phyloP scores from a whole-genome alignment of 2,329 filamentous ascomycete species.

The Metarhizium robertsii region DNA sequence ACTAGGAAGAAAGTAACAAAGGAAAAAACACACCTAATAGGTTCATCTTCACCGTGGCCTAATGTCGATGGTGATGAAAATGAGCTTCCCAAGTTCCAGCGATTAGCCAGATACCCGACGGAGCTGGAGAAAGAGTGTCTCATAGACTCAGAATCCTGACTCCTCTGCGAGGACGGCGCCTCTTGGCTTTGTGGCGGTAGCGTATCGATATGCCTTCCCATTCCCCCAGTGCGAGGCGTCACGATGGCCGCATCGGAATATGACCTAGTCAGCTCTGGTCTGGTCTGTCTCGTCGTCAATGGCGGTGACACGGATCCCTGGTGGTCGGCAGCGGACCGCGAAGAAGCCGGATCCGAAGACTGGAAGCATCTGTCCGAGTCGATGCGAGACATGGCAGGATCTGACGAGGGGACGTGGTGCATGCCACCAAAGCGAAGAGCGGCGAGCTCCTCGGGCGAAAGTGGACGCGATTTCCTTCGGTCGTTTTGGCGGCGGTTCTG shows the following conservation, averaged over 20 bases:
- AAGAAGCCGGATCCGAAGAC: conserved; percentile 17
- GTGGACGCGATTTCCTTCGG: conserved; percentile 75
- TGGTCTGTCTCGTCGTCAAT: background rate
- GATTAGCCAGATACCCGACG: conserved; percentile 43
- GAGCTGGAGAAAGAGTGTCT: conserved; percentile 34
- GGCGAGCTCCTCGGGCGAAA: conserved; percentile 67
- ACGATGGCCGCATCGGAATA: conserved; percentile 14
- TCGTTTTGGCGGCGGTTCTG: conserved; percentile 93
- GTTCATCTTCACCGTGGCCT: conserved; percentile 18
- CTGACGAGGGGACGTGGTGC: conserved; percentile 37
- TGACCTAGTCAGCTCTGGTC: conserved; percentile 4
- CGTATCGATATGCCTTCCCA: conserved; percentile 1
- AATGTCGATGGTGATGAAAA: conserved; percentile 40
- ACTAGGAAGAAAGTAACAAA: no score
- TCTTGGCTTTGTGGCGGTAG: conserved; percentile 15
- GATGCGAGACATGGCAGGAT: conserved; percentile 23
- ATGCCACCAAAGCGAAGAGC: conserved; percentile 47
- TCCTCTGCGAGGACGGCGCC: conserved; percentile 17
- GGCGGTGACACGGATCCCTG: conserved; percentile 15
- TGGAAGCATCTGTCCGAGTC: conserved; percentile 16
- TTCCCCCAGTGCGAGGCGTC: conserved; percentile 14
- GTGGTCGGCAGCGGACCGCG: conserved; percentile 12
- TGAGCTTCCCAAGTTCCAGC: conserved; percentile 45
- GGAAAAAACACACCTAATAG: background rate
- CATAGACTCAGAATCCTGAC: conserved; percentile 18